Evolutionary conservation across 768 basidiomycete species (phyloP).

Genomic region (Pholiota molesta): DNA sequence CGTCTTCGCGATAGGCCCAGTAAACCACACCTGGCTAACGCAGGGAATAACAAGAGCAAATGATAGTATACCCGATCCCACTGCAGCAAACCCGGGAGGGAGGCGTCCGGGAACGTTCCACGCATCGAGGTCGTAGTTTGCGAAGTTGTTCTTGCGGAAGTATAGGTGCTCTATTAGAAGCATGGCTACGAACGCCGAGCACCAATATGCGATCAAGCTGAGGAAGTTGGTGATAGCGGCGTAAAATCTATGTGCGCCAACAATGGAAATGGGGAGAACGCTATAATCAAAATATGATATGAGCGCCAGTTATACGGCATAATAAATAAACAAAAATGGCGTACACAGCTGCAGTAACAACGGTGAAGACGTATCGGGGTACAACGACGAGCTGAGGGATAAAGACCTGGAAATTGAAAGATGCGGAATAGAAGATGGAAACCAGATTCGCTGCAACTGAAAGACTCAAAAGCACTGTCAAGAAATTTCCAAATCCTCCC

Average conservation of each 20-base stretch:
- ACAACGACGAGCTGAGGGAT: conserved; percentile 58
- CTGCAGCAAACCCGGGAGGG: conserved; percentile 71
- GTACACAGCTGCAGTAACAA: conserved; percentile 71
- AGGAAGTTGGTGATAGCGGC: conserved; percentile 71
- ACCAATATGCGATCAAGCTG: conserved; percentile 72
- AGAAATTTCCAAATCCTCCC: conserved; percentile 73
- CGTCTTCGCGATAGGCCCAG: conserved; percentile 67
- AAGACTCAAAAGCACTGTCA: conserved; percentile 77
- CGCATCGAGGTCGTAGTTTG: conserved; percentile 49
- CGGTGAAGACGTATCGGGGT: conserved; percentile 75
- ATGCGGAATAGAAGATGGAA: conserved; percentile 78
- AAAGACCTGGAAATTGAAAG: conserved; percentile 70
- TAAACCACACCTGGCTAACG: conserved; percentile 81
- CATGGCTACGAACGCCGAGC: conserved; percentile 56
- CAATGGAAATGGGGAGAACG: conserved; percentile 69
- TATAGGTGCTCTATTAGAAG: conserved; percentile 69
- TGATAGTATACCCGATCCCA: conserved; percentile 53
- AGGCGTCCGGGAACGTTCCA: conserved; percentile 64
- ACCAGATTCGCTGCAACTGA: conserved; percentile 82
- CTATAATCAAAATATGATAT: conserved; percentile 22
- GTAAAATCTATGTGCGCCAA: conserved; percentile 73
- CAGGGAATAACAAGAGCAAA: conserved; percentile 65
- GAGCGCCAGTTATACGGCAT: neutral
- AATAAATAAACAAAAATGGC: conserved; percentile 24
- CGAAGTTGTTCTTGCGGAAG: conserved; percentile 57